Evolutionary conservation across 345 rosid species (phyloP), one percentile per base, ranked within the genome.

Genomic region (Ricinus communis): DNA sequence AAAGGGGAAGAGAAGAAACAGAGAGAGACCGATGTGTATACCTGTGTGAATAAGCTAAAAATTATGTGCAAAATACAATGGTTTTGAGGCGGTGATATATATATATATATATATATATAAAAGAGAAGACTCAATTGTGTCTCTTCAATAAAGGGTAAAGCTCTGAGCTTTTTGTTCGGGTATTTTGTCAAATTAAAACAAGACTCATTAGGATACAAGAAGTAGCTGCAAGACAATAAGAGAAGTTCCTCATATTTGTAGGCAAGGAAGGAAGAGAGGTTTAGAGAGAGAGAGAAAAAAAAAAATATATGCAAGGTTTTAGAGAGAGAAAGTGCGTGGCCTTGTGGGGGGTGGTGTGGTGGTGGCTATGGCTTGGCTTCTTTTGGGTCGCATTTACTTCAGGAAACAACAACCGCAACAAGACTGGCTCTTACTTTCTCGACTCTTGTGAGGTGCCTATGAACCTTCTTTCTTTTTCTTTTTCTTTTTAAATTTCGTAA

Each of bases 301-400:
- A 38, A n/a, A n/a, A n/a, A n/a, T n/a, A n/a, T n/a, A n/a, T n/a
- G n/a, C 9, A 9, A 9, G 43, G 43, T 1, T 5, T 11, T 16
- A 57, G 69, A 57, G 68, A 49, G 69, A 63, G 79, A 73, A 22
- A 57, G 62, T 45, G 71, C 63, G 76, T 73, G 43, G 67, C n/a
- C n/a, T n/a, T n/a, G n/a, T n/a, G n/a, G 75, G 22, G 15, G 10
- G 45, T 15, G 66, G 33, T 33, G 21, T n/a, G 69, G 24, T 69
- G 49, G 52, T 30, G 79, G n/a, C 47, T 18, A 11, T 6, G 31
- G 1, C 61, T 65, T 31, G 75, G 74, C 24, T 2, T 33, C 10
- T 19, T 52, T 53, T 59, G 6, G 83, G 82, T 76, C 74, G 75
- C 82, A 75, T 84, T 82, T 81, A 78, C 62, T 74, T 78, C 83